A percentile compares a stretch with the other conserved stretches of the same genome.
These are phyloP conservation scores for Cupressus sempervirens DNA, from an alignment of 75 land plant genomes.

Conservation along the genomic window DNA sequence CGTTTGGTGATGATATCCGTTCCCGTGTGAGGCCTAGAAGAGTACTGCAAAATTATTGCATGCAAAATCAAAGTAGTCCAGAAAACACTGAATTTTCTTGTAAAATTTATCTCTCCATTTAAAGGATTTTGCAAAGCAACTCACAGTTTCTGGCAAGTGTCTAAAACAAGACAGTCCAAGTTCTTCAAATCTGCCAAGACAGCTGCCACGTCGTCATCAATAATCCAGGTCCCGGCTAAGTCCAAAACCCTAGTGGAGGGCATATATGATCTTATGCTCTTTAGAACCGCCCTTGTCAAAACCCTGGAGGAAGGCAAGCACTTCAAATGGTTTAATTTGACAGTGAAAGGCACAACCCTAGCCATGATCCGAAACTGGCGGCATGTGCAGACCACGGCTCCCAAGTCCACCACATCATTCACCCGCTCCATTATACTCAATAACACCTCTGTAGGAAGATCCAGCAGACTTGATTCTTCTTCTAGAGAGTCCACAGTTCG, in stretches of 20 bases:
- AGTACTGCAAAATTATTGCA: neutral
- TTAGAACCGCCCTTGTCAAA: constrained; percentile 16
- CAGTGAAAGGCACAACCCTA: constrained; percentile 19
- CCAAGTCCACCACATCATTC: constrained; percentile 23
- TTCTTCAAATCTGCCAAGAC: constrained; percentile 18
- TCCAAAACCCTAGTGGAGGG: constrained; percentile 25
- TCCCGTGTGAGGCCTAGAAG: neutral
- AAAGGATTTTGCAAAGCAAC: neutral
- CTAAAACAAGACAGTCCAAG: constrained; percentile 34
- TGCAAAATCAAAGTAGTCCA: neutral
- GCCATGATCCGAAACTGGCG: constrained; percentile 25
- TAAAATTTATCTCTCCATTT: neutral
- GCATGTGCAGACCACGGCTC: constrained; percentile 16
- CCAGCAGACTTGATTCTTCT: neutral
- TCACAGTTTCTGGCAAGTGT: constrained; percentile 40
- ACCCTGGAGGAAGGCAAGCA: constrained; percentile 14
- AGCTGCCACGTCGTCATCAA: constrained; percentile 33
- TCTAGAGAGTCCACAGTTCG: neutral
- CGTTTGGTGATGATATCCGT: neutral
- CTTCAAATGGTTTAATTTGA: constrained; percentile 2
- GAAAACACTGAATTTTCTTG: neutral
- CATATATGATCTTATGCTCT: constrained; percentile 23
- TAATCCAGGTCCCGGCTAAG: constrained; percentile 28
- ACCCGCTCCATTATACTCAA: constrained; percentile 18
- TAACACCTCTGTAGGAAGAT: constrained; percentile 29